A percentile compares a stretch with the other conserved stretches of the same genome.
Evolutionary conservation across 2,329 filamentous ascomycete genomes (phyloP).

Genomic region (Botrytis galanthina): DNA sequence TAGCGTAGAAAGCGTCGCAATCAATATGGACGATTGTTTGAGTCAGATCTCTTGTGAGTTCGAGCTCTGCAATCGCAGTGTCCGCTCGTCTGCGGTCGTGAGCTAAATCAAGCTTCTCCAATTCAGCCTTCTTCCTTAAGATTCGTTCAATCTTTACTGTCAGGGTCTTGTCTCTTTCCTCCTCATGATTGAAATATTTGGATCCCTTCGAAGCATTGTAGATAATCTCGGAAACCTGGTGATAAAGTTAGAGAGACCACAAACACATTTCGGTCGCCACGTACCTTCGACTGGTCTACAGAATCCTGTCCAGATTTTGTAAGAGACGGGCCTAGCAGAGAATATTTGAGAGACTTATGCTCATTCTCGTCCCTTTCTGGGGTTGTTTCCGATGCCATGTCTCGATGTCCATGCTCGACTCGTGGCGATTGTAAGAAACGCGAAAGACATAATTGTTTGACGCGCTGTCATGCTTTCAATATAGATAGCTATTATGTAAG

Average conservation of each 20-base stretch:
- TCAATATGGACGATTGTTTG: conserved; percentile 90
- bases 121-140: conserved; percentile 67
- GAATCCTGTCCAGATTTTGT: conserved; percentile 91
- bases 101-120: conserved; percentile 74
- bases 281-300: conserved; percentile 85
- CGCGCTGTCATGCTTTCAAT: conserved; percentile 17
- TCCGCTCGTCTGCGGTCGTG: conserved; percentile 75
- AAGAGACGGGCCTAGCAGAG: conserved; percentile 82
- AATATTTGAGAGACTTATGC: conserved; percentile 78
- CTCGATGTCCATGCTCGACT: conserved; percentile 3
- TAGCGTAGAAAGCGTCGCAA: conserved; percentile 96
- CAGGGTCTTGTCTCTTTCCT: conserved; percentile 74
- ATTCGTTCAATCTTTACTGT: conserved; percentile 85
- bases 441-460: background rate
- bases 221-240: conserved; percentile 86
- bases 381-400: conserved; percentile 15
- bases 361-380: conserved; percentile 18
- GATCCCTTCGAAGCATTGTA: conserved; percentile 96
- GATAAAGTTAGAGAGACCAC: conserved; percentile 18
- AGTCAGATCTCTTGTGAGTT: conserved; percentile 73
- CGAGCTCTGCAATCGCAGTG: conserved; percentile 75
- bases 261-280: conserved; percentile 13
- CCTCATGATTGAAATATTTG: conserved; percentile 93
- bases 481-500: background rate
- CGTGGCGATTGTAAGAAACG: background rate